A percentile compares a stretch with the other conserved stretches of the same genome.
Evolutionary conservation across 768 basidiomycete genomes (phyloP).

Genomic region (Daedalea quercina): DNA sequence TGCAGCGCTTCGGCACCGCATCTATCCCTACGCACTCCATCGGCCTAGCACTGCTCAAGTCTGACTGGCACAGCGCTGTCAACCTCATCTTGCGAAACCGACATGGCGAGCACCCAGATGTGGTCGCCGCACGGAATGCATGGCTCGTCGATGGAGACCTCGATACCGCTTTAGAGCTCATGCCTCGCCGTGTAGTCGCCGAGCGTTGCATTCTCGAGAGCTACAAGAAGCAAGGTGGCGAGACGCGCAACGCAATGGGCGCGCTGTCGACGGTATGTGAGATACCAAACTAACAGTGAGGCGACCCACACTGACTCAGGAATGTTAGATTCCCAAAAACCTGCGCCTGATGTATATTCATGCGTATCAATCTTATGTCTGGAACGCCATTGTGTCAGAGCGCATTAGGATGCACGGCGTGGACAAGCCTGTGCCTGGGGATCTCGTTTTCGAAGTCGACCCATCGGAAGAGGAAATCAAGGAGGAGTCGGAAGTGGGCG

Average conservation of each 20-base stretch:
- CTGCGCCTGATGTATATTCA: slow-evolving; percentile 97
- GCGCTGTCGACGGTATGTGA: slow-evolving; percentile 73
- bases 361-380: slow-evolving; percentile 97
- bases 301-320: not conserved
- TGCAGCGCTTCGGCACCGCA: slow-evolving; percentile 98
- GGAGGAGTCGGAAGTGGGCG: slow-evolving; percentile 22
- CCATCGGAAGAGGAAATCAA: slow-evolving; percentile 23
- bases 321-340: slow-evolving; percentile 82
- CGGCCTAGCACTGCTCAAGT: slow-evolving; percentile 82
- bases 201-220: slow-evolving; percentile 90
- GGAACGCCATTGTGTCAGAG: slow-evolving; percentile 96
- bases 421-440: slow-evolving; percentile 73
- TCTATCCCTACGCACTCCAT: slow-evolving; percentile 93
- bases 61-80: slow-evolving; percentile 86
- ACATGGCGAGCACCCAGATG: slow-evolving; percentile 90
- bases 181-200: slow-evolving; percentile 90
- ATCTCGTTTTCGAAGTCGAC: slow-evolving; percentile 73
- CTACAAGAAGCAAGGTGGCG: slow-evolving; percentile 73
- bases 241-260: slow-evolving; percentile 79
- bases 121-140: slow-evolving; percentile 74
- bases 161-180: slow-evolving; percentile 72
- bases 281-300: not conserved
- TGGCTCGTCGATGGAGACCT: slow-evolving; percentile 84
- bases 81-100: slow-evolving; percentile 75
- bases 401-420: slow-evolving; percentile 75